Base-by-base conservation (phyloP, 495 filamentous ascomycete species). In the Glutinoglossum americanum region DNA sequence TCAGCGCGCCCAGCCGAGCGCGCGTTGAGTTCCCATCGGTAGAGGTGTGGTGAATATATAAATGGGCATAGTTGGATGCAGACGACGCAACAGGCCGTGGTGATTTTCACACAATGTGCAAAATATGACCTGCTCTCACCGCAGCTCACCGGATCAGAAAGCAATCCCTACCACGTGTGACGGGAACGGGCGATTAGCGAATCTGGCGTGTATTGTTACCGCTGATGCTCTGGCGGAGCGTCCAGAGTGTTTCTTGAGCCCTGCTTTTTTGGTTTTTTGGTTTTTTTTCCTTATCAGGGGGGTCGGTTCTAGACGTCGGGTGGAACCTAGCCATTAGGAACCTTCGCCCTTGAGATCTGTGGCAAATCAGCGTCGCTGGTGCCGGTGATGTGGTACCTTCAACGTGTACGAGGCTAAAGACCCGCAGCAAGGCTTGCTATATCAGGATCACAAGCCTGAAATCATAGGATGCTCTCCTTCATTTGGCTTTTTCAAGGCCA, bases 171-270 rank as follows among this genome's bases (percentile, higher is more conserved):
- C 47, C 47, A 51, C 47, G 47, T 51, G 47, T 25, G 47, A 51
- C 47, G 47, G 47, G 25, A 51, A 51, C 47, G 47, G 32, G 47
- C 47, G 47, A 51, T 51, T 51, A 51, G 47, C 47, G 47, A 51
- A 51, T 51, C 47, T 51, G n/a, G 47, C 47, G 47, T 51, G 21
- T 51, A 48, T 25, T 48, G 44, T 19, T 48, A 35, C 32, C 32
- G 32, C 32, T 41, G 37, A 17, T 41, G 13, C 37, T 41, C 37
- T 41, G 7, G 5, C 3, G 37, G 13, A 7, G 37, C 7, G 5
- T 9, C 13, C 13, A 41, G 32, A 35, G 5, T 4, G 32, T 35
- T 13, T 41, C 17, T 41, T 41, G 5, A 13, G 6, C 37, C 37
- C n/a, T n/a, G n/a, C n/a, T n/a, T n/a, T n/a, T n/a, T n/a, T n/a